These are phyloP conservation scores for Aristolochia fimbriata DNA, from an alignment of 164 flowering plant genomes.

Conservation along the genomic window DNA sequence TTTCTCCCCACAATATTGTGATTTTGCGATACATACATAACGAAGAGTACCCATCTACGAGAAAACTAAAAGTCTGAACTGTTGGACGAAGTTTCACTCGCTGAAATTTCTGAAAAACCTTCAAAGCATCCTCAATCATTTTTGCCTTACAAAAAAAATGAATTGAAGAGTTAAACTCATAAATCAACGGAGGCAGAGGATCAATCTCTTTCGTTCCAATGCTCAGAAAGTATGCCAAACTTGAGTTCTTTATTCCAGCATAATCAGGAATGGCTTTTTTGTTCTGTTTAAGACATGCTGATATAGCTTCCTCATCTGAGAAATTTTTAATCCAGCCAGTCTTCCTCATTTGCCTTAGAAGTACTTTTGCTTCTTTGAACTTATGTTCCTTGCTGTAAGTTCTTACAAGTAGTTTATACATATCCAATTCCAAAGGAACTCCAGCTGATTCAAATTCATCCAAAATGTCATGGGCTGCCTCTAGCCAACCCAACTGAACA, in stretches of 20 bases:
- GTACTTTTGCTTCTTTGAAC: conserved; percentile 45
- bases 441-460: conserved; percentile 63
- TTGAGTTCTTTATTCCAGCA: conserved; percentile 14
- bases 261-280: background rate
- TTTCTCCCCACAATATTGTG: conserved; percentile 83
- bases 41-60: conserved; percentile 50
- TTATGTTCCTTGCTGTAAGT: conserved; percentile 42
- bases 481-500: conserved; percentile 59
- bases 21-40: conserved; percentile 62
- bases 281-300: conserved; percentile 14
- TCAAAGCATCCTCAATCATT: conserved; percentile 75
- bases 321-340: conserved; percentile 18
- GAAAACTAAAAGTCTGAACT: conserved; percentile 38
- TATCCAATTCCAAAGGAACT: conserved; percentile 9
- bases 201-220: conserved; percentile 26
- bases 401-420: conserved; percentile 37
- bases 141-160: conserved; percentile 74
- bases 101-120: conserved; percentile 50
- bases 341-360: conserved; percentile 53
- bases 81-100: conserved; percentile 45
- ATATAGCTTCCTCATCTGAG: conserved; percentile 21
- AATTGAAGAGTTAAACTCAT: conserved; percentile 61
- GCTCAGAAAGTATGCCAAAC: conserved; percentile 28
- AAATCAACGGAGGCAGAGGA: conserved; percentile 18
- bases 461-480: conserved; percentile 74